phyloP scores from a whole-genome alignment of 2,329 filamentous ascomycete species.

The Fusarium miscanthi region DNA sequence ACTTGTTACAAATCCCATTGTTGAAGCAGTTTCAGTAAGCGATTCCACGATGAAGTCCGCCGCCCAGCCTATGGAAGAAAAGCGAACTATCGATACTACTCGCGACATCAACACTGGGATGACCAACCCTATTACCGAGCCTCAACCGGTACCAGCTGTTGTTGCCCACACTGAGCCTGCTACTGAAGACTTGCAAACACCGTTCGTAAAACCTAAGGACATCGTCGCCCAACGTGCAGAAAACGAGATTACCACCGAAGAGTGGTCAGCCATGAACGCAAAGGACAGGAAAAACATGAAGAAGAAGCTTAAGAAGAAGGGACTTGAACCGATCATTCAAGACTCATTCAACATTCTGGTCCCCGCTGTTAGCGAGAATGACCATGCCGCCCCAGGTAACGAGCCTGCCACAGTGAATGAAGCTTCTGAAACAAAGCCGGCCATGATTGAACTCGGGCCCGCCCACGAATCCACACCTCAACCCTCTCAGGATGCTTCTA shows the following conservation, averaged over 20 bases:
- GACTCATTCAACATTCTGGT: slow-evolving; percentile 7
- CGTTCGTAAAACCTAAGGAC: neutral
- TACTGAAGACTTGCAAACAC: neutral
- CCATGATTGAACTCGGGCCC: neutral
- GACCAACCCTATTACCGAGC: slow-evolving; percentile 4
- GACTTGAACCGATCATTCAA: slow-evolving; percentile 33
- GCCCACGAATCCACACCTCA: neutral
- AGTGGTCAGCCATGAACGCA: slow-evolving; percentile 31
- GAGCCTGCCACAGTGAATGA: slow-evolving; percentile 1
- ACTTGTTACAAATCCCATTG: neutral
- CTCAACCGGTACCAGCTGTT: neutral
- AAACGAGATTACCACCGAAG: slow-evolving; percentile 39
- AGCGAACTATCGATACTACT: neutral
- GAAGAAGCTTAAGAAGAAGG: slow-evolving; percentile 41
- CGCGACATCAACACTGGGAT: neutral
- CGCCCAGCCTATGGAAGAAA: neutral
- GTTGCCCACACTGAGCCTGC: neutral
- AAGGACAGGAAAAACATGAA: slow-evolving; percentile 44
- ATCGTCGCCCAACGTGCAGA: slow-evolving; percentile 25
- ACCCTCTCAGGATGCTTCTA: neutral
- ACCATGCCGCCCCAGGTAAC: neutral
- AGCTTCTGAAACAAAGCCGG: neutral
- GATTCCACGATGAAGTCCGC: neutral
- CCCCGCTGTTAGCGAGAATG: neutral
- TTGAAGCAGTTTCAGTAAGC: neutral